These are phyloP conservation scores for Curvularia spicifera DNA, from an alignment of 2,329 filamentous ascomycete genomes.

Conservation along the genomic window DNA sequence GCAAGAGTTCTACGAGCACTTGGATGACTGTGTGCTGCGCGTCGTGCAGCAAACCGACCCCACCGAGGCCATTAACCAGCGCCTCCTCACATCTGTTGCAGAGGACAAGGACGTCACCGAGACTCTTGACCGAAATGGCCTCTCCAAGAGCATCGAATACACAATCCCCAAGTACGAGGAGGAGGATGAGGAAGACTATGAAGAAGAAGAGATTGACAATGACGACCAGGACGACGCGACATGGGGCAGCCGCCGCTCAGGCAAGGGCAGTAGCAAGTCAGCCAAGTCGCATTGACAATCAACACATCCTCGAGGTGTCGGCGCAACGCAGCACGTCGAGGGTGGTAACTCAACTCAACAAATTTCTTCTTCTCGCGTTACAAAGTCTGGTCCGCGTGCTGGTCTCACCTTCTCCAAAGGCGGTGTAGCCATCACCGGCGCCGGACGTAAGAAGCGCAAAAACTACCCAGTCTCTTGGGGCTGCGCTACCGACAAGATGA, in stretches of 20 bases:
- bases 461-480: conserved; percentile 96
- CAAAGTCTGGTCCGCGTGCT: conserved; percentile 47
- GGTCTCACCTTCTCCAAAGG: conserved; percentile 81
- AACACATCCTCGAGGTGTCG: conserved; percentile 59
- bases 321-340: conserved; percentile 44
- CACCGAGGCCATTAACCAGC: conserved; percentile 53
- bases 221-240: conserved; percentile 61
- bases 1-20: conserved; percentile 96
- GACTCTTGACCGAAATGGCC: conserved; percentile 49
- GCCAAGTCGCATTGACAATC: conserved; percentile 58
- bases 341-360: conserved; percentile 46
- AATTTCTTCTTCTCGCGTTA: conserved; percentile 21
- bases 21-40: conserved; percentile 73
- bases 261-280: conserved; percentile 60
- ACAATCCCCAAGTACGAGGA: conserved; percentile 59
- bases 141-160: conserved; percentile 55
- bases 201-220: conserved; percentile 60
- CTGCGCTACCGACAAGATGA: conserved; percentile 90
- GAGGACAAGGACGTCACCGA: conserved; percentile 50
- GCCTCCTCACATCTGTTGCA: conserved; percentile 49
- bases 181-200: conserved; percentile 53
- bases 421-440: conserved; percentile 64
- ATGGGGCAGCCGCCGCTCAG: conserved; percentile 58
- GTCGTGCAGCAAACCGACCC: conserved; percentile 60
- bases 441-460: conserved; percentile 85